Conservation (phyloP, 2,329 filamentous ascomycete species). For the Ophiocordyceps camponoti-leonardi region DNA sequence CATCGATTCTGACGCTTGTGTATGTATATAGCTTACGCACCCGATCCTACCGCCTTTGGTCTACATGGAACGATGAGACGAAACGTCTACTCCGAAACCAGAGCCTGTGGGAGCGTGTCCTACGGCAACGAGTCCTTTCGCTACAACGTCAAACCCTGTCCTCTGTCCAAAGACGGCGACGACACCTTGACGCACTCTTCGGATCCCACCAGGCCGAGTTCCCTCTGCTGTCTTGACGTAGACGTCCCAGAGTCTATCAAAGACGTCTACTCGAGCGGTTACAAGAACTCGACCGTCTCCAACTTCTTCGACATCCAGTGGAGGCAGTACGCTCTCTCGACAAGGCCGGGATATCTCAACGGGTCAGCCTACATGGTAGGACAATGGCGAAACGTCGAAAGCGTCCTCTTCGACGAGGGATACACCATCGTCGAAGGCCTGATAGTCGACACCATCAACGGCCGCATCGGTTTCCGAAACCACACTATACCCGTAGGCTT, state of each 20-base stretch:
- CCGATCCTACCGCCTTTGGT: neutral
- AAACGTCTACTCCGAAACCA: neutral
- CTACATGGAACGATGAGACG: neutral
- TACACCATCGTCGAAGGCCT: neutral
- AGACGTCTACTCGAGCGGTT: neutral
- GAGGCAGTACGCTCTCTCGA: neutral
- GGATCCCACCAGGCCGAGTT: neutral
- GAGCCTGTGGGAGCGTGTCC: neutral
- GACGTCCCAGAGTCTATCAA: neutral
- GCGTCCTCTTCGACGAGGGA: neutral
- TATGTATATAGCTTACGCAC: neutral
- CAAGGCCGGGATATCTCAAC: neutral
- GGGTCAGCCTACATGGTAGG: neutral
- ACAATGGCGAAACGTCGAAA: neutral
- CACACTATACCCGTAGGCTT: neutral
- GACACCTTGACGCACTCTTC: neutral
- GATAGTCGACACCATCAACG: neutral
- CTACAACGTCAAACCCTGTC: neutral
- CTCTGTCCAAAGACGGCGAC: neutral
- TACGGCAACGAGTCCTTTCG: neutral
- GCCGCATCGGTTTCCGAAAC: neutral
- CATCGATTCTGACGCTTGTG: neutral
- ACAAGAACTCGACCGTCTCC: neutral
- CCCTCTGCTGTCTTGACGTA: neutral
- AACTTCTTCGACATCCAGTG: neutral